phyloP scores from a whole-genome alignment of 2,329 filamentous ascomycete species.

The Neofusicoccum sp. region DNA sequence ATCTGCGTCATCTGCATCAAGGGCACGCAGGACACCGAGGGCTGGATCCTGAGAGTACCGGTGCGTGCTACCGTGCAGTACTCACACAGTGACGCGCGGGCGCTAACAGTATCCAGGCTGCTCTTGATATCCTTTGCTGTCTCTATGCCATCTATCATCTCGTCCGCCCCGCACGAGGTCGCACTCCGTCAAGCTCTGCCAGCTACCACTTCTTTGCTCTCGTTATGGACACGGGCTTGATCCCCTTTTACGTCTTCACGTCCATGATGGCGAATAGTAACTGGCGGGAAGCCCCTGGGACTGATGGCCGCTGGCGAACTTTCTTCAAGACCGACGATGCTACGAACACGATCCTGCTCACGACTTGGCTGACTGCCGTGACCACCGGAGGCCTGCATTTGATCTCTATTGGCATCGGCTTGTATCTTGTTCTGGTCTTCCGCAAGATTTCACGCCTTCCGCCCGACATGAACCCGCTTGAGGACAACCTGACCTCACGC shows the following conservation, averaged over 20 bases:
- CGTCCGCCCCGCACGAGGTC: slow-evolving; percentile 63
- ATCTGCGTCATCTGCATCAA: slow-evolving; percentile 75
- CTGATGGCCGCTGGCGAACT: slow-evolving; percentile 63
- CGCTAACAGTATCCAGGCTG: slow-evolving; percentile 55
- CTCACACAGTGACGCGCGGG: too few species aligned
- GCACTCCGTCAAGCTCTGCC: slow-evolving; percentile 75
- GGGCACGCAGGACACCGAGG: slow-evolving; percentile 61
- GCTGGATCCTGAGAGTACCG: slow-evolving; percentile 74
- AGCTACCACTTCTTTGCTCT: slow-evolving; percentile 86
- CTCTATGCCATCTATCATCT: slow-evolving; percentile 82
- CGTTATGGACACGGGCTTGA: slow-evolving; percentile 66
- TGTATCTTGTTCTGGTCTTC: slow-evolving; percentile 78
- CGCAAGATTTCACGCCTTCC: slow-evolving; percentile 77
- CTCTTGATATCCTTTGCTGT: slow-evolving; percentile 68
- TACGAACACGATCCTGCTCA: slow-evolving; percentile 60
- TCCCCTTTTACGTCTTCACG: slow-evolving; percentile 63
- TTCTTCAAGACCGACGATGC: slow-evolving; percentile 58
- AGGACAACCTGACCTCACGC: slow-evolving; percentile 77
- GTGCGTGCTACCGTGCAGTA: slow-evolving; percentile 51
- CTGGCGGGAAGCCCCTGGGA: slow-evolving; percentile 46
- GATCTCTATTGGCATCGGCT: slow-evolving; percentile 65
- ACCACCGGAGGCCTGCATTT: slow-evolving; percentile 66
- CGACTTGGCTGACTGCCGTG: slow-evolving; percentile 67
- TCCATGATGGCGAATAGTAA: slow-evolving; percentile 55
- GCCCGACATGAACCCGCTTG: slow-evolving; percentile 92